Evolutionary conservation across 257 asterid genomes (phyloP).

Genomic region (Marsdenia floribunda): DNA sequence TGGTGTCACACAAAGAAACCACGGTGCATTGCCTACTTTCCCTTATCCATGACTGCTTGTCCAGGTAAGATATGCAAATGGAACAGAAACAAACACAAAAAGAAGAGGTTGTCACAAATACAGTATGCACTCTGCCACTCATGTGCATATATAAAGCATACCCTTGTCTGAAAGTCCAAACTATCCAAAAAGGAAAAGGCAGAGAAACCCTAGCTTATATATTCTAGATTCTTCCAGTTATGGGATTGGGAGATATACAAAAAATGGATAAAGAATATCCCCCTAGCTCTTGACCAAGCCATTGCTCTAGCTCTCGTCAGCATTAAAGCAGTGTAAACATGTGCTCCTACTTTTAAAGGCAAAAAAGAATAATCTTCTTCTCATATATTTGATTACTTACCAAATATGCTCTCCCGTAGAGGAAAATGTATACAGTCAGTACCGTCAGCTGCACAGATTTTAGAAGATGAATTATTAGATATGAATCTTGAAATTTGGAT

Average conservation of each 20-base stretch:
- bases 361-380: background rate
- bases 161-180: background rate
- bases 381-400: conserved; percentile 36
- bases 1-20: background rate
- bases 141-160: background rate
- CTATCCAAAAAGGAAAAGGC: background rate
- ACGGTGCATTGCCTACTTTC: background rate
- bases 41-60: background rate
- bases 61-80: background rate
- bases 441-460: conserved; percentile 82
- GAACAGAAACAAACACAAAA: background rate
- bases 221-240: background rate
- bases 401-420: conserved; percentile 91
- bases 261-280: background rate
- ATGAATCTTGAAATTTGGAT: background rate
- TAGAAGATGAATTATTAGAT: conserved; percentile 1
- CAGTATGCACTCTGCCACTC: background rate
- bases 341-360: background rate
- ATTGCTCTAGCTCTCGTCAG: background rate
- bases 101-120: background rate
- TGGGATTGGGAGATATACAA: background rate
- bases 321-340: background rate
- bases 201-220: background rate
- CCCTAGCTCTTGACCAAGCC: background rate
- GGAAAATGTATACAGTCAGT: conserved; percentile 79